phyloP scores from a whole-genome alignment of 352 stramenopile genomes.

The Plasmopara muralis region DNA sequence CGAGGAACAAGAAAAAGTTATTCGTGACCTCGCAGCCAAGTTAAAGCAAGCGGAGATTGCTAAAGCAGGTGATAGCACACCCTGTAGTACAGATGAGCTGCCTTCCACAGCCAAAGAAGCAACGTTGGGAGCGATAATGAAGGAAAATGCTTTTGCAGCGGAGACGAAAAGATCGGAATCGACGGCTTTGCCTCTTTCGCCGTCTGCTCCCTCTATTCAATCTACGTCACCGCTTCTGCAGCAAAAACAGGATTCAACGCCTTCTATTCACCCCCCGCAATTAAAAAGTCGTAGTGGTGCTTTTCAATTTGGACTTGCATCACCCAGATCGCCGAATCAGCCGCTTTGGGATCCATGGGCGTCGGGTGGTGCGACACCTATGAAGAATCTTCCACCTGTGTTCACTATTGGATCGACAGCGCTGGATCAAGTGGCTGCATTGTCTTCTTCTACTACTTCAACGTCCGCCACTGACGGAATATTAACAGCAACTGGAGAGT shows the following conservation, averaged over 20 bases:
- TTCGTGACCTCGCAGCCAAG: constrained; percentile 32
- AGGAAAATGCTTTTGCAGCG: neutral
- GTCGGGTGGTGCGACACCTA: constrained; percentile 25
- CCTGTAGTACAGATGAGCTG: constrained; percentile 16
- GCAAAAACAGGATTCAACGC: constrained; percentile 1
- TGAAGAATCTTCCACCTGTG: constrained; percentile 31
- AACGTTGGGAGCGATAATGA: constrained; percentile 5
- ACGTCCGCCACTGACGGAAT: constrained; percentile 1
- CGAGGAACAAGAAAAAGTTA: constrained; percentile 38
- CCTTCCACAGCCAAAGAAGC: constrained; percentile 23
- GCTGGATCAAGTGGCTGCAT: constrained; percentile 19
- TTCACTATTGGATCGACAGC: constrained; percentile 28
- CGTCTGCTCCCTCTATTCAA: neutral
- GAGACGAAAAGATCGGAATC: neutral
- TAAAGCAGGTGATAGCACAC: constrained; percentile 9
- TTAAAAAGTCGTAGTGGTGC: constrained; percentile 7
- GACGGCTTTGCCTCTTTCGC: neutral
- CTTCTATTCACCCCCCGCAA: neutral
- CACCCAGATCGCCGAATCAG: constrained; percentile 24
- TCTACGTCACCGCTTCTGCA: neutral
- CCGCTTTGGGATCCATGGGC: constrained; percentile 45
- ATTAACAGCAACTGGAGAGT: constrained; percentile 11
- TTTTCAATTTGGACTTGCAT: constrained; percentile 20
- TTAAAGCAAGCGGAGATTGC: constrained; percentile 23
- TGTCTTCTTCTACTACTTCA: constrained; percentile 10